A percentile compares a stretch with the other conserved stretches of the same genome.
phyloP scores from a whole-genome alignment of 2,329 filamentous ascomycete genomes.

The Botrytis galanthina region DNA sequence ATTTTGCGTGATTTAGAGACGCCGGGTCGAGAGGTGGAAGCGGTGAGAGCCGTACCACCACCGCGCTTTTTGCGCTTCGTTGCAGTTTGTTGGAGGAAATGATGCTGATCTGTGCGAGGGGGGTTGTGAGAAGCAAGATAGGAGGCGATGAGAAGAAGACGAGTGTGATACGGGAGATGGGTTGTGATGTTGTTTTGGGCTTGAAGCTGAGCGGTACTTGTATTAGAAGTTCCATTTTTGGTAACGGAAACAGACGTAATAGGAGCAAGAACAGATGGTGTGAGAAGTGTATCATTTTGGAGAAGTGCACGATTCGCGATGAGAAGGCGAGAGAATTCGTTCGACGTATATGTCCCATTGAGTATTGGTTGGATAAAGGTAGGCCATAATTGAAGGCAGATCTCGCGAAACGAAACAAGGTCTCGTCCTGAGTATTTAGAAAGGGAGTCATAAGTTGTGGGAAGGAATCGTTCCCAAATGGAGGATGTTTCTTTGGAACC shows the following conservation, averaged over 20 bases:
- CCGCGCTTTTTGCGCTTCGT: slow-evolving; percentile 40
- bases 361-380: slow-evolving; percentile 77
- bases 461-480: slow-evolving; percentile 77
- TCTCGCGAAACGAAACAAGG: slow-evolving; percentile 66
- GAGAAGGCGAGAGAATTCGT: slow-evolving; percentile 82
- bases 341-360: slow-evolving; percentile 63
- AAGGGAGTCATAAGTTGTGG: slow-evolving; percentile 83
- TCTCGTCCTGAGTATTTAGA: slow-evolving; percentile 78
- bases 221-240: slow-evolving; percentile 22
- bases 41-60: slow-evolving; percentile 46
- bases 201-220: slow-evolving; percentile 20
- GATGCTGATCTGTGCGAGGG: slow-evolving; percentile 65
- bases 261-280: slow-evolving; percentile 57
- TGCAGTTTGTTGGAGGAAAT: slow-evolving; percentile 59
- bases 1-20: slow-evolving; percentile 65
- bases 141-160: slow-evolving; percentile 70
- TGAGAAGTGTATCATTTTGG: slow-evolving; percentile 68
- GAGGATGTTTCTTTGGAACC: slow-evolving; percentile 55
- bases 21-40: slow-evolving; percentile 33
- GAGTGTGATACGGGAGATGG: slow-evolving; percentile 67
- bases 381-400: slow-evolving; percentile 77
- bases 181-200: slow-evolving; percentile 47
- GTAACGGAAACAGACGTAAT: slow-evolving; percentile 22
- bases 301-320: slow-evolving; percentile 68
- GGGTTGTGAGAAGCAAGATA: slow-evolving; percentile 83